Conservation (phyloP, 108 stramenopile genomes). For the Nitzschia inconspicua region DNA sequence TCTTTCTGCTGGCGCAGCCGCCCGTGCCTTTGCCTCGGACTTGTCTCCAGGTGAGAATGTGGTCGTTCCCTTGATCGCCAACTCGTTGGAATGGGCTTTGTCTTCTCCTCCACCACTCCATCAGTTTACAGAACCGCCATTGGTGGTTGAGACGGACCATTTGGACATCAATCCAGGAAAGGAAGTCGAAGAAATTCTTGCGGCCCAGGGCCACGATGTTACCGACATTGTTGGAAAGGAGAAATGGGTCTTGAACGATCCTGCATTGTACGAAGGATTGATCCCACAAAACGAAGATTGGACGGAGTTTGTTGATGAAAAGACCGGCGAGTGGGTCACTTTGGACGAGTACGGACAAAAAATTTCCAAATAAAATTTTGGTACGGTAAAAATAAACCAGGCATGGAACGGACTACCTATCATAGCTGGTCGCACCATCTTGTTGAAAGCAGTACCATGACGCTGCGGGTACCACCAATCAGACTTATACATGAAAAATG, state of each 20-base stretch:
- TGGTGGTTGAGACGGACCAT: slow-evolving; percentile 92
- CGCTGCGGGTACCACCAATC: too few relatives aligned
- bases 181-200: slow-evolving; percentile 82
- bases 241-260: slow-evolving; percentile 81
- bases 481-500: too few relatives aligned
- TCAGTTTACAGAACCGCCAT: slow-evolving; percentile 97
- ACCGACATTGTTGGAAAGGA: slow-evolving; percentile 88
- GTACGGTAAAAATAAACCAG: too few relatives aligned
- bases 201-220: slow-evolving; percentile 72
- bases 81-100: slow-evolving; percentile 95
- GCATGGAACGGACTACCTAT: too few relatives aligned
- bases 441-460: too few relatives aligned
- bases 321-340: slow-evolving; percentile 84
- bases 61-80: slow-evolving; percentile 87
- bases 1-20: slow-evolving; percentile 9
- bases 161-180: slow-evolving; percentile 74
- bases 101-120: slow-evolving; percentile 94
- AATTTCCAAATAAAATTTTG: slow-evolving; percentile 37
- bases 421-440: too few relatives aligned
- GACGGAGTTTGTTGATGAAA: slow-evolving; percentile 88
- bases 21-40: slow-evolving; percentile 42
- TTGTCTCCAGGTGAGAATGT: slow-evolving; percentile 74
- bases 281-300: slow-evolving; percentile 87
- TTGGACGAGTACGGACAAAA: slow-evolving; percentile 78
- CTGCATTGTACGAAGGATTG: slow-evolving; percentile 80